Evolutionary conservation across 2,329 filamentous ascomycete species (phyloP).

Genomic region (Fusarium albosuccineum): DNA sequence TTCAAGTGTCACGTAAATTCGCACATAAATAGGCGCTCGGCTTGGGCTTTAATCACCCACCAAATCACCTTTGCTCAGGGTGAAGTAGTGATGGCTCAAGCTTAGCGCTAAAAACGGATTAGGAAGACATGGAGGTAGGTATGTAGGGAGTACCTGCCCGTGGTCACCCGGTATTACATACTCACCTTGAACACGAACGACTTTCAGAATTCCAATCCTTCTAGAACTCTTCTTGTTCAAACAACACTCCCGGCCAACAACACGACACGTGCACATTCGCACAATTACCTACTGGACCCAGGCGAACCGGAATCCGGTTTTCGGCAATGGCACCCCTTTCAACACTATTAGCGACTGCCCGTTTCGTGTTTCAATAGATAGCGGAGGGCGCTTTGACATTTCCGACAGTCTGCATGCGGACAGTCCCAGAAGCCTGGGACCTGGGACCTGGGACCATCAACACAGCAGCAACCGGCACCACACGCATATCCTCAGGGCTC

Average conservation of each 20-base stretch:
- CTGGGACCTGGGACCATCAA: slow-evolving; percentile 14
- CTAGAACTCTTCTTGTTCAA: slow-evolving; percentile 10
- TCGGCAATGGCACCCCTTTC: slow-evolving; percentile 7
- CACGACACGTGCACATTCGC: not conserved
- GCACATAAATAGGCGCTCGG: no score
- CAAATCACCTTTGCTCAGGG: no score
- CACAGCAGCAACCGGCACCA: slow-evolving; percentile 3
- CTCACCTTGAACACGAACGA: not conserved
- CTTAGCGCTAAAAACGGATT: no score
- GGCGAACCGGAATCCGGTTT: slow-evolving; percentile 19
- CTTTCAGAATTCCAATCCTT: slow-evolving; percentile 16
- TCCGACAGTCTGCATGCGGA: slow-evolving; percentile 27
- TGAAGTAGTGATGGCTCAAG: no score
- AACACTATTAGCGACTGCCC: slow-evolving; percentile 13
- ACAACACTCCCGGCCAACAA: not conserved
- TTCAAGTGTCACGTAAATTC: no score
- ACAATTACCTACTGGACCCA: slow-evolving; percentile 1
- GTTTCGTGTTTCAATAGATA: slow-evolving; percentile 15
- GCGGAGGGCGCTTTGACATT: slow-evolving; percentile 12
- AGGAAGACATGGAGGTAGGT: no score
- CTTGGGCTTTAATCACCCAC: no score
- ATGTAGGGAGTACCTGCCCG: no score
- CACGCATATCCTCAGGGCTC: not conserved
- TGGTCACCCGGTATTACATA: no score
- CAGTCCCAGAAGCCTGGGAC: slow-evolving; percentile 23